These are phyloP conservation scores for Lablab purpureus DNA, from an alignment of 306 rosid species.

Conservation along the genomic window DNA sequence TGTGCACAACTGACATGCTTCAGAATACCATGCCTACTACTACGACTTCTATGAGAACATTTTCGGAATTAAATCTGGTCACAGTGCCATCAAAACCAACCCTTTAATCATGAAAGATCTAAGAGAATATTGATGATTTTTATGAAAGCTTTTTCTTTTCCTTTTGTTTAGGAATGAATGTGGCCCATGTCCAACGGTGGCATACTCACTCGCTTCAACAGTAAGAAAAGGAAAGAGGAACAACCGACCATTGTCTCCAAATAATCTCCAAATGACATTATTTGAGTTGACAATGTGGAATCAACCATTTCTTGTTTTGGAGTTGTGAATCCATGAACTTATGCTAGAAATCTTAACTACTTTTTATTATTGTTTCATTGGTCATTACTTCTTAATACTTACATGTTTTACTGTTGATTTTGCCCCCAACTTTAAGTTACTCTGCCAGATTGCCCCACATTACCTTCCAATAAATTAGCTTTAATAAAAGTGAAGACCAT, in stretches of 20 bases:
- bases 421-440: slow-evolving; percentile 8
- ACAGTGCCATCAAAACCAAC: slow-evolving; percentile 3
- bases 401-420: not conserved
- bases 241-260: not conserved
- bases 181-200: slow-evolving; percentile 20
- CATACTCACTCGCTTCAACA: slow-evolving; percentile 11
- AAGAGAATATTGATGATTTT: slow-evolving; percentile 12
- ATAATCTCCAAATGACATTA: slow-evolving; percentile 5
- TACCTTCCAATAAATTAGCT: slow-evolving; percentile 43
- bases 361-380: slow-evolving; percentile 20
- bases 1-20: too few relatives aligned
- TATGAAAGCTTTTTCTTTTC: slow-evolving; percentile 38
- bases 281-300: slow-evolving; percentile 33
- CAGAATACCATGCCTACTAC: too few relatives aligned
- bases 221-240: not conserved
- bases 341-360: not conserved
- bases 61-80: slow-evolving; percentile 14
- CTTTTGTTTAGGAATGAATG: slow-evolving; percentile 31
- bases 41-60: too few relatives aligned
- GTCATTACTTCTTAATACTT: not conserved
- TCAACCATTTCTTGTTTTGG: slow-evolving; percentile 9
- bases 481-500: slow-evolving; percentile 50
- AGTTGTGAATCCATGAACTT: not conserved
- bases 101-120: slow-evolving; percentile 47
- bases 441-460: slow-evolving; percentile 34